These are phyloP conservation scores for Pseudonitzschia multistriata DNA, from an alignment of 108 stramenopile species.

Conservation along the genomic window DNA sequence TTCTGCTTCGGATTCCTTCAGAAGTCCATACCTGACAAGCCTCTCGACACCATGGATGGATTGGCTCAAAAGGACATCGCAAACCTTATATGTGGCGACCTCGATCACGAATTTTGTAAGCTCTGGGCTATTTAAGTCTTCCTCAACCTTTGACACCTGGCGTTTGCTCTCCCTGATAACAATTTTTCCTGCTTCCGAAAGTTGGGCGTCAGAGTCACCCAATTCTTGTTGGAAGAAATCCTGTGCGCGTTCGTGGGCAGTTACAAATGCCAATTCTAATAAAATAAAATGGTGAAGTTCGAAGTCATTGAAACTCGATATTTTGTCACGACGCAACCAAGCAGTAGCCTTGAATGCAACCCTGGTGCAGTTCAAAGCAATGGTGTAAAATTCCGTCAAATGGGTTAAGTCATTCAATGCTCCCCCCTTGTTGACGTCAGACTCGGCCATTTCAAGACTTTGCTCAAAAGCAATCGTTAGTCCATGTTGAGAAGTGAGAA, in stretches of 20 bases:
- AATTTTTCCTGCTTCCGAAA: slow-evolving; percentile 45
- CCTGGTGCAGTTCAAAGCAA: slow-evolving; percentile 10
- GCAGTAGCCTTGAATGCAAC: neutral
- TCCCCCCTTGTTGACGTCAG: slow-evolving; percentile 43
- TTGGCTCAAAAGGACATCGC: slow-evolving; percentile 57
- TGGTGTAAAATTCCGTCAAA: slow-evolving; percentile 13
- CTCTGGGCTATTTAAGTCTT: slow-evolving; percentile 19
- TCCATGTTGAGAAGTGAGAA: slow-evolving; percentile 44
- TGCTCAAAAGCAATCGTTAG: slow-evolving; percentile 43
- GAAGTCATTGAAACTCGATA: neutral
- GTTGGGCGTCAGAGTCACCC: slow-evolving; percentile 25
- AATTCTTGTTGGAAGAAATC: slow-evolving; percentile 46
- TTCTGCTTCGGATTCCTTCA: slow-evolving; percentile 65
- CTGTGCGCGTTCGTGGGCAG: slow-evolving; percentile 41
- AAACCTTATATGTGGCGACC: slow-evolving; percentile 62
- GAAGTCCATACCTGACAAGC: slow-evolving; percentile 42
- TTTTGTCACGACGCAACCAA: neutral
- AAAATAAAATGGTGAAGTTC: neutral
- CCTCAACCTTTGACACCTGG: slow-evolving; percentile 41
- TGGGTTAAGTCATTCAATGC: slow-evolving; percentile 41
- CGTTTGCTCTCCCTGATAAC: slow-evolving; percentile 55
- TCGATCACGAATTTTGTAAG: slow-evolving; percentile 19
- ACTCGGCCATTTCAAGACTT: slow-evolving; percentile 51
- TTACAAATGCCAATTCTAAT: slow-evolving; percentile 39
- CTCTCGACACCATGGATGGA: slow-evolving; percentile 42